phyloP scores from a whole-genome alignment of 805 yeast genomes.

The Candida quercuum region DNA sequence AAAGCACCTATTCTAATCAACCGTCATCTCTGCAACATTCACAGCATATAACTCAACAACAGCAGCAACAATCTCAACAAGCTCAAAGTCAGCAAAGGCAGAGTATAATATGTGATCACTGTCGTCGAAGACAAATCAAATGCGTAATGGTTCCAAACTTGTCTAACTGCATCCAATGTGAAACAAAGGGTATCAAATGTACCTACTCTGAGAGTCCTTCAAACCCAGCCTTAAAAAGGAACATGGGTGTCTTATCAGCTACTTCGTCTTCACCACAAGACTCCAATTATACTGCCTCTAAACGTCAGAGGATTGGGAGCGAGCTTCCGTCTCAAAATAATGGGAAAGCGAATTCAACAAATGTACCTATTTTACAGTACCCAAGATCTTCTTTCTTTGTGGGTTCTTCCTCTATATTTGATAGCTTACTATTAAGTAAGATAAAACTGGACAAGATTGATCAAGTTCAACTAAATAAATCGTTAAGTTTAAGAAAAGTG shows the following conservation, averaged over 20 bases:
- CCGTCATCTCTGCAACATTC: conserved; percentile 4
- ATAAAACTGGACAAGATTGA: conserved; percentile 67
- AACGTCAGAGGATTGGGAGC: conserved; percentile 12
- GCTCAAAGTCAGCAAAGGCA: conserved; percentile 11
- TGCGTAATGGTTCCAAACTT: conserved; percentile 67
- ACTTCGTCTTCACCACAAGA: conserved; percentile 14
- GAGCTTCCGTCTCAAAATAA: too few relatives aligned
- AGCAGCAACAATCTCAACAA: conserved; percentile 5
- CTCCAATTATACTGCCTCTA: conserved; percentile 26
- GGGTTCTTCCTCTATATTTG: conserved; percentile 86
- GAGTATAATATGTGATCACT: conserved; percentile 68
- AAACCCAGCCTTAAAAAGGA: conserved; percentile 32
- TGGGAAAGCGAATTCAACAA: too few relatives aligned
- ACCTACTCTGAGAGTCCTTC: conserved; percentile 60
- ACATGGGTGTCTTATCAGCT: conserved; percentile 16
- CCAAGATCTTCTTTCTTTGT: conserved; percentile 87
- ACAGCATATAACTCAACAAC: conserved; percentile 6
- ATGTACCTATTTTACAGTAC: conserved; percentile 78
- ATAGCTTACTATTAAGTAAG: conserved; percentile 58
- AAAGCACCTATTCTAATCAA: not conserved
- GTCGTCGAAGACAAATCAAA: conserved; percentile 72
- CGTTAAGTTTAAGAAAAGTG: conserved; percentile 71
- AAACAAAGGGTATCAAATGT: conserved; percentile 65
- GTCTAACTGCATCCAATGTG: conserved; percentile 70
- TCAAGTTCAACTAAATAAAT: conserved; percentile 68